phyloP scores from a whole-genome alignment of 1,284 basidiomycete genomes.

The Cutaneotrichosporon dermatis region DNA sequence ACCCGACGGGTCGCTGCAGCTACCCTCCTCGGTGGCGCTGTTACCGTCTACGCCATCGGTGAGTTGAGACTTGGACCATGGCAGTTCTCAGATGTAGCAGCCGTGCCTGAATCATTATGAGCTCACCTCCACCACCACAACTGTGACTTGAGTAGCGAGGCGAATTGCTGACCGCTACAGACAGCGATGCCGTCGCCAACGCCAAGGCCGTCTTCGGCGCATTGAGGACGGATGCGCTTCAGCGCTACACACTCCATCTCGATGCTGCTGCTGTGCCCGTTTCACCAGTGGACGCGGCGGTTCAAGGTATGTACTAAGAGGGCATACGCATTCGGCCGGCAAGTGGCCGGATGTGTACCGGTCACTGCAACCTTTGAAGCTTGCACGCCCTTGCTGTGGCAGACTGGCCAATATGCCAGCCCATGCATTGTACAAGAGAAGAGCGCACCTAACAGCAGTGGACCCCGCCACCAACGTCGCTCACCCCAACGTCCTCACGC shows the following conservation, averaged over 20 bases:
- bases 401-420: no score
- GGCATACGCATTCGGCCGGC: background rate
- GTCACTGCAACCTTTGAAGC: no score
- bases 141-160: no score
- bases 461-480: conserved; percentile 46
- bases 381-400: no score
- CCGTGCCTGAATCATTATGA: background rate
- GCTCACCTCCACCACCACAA: no score
- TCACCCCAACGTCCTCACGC: conserved; percentile 39
- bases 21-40: conserved; percentile 1
- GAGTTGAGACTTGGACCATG: no score
- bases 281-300: background rate
- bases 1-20: background rate
- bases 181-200: background rate
- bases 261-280: conserved; percentile 6
- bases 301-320: background rate
- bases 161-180: conserved; percentile 1
- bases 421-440: no score
- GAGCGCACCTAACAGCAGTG: conserved; percentile 9
- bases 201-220: conserved; percentile 1
- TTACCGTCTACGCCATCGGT: conserved; percentile 6
- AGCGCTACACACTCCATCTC: conserved; percentile 3
- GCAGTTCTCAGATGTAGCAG: no score
- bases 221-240: background rate
- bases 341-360: no score